phyloP scores from a whole-genome alignment of 2,329 filamentous ascomycete species.

The Amylocarpus encephaloides region DNA sequence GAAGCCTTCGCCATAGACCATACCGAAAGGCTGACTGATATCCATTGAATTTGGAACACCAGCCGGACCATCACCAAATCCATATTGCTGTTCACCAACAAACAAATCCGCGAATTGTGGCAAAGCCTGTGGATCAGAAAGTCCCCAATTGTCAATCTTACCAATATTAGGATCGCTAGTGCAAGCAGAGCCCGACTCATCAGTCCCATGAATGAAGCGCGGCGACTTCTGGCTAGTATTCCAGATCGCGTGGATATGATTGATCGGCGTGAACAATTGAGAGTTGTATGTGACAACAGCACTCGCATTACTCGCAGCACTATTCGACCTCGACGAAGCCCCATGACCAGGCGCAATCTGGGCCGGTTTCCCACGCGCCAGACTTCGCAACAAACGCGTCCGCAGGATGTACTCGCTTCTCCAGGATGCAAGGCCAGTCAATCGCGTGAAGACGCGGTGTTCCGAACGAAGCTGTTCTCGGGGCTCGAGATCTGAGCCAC shows the following conservation, averaged over 20 bases:
- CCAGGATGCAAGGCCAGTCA: conserved; percentile 86
- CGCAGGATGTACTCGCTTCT: conserved; percentile 90
- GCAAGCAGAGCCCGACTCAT: conserved; percentile 71
- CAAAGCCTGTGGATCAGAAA: conserved; percentile 68
- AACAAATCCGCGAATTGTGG: conserved; percentile 73
- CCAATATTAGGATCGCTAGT: conserved; percentile 71
- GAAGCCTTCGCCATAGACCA: conserved; percentile 79
- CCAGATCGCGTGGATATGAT: conserved; percentile 74
- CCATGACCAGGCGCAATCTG: conserved; percentile 48
- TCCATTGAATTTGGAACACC: conserved; percentile 84
- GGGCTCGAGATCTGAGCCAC: conserved; percentile 40
- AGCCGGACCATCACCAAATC: conserved; percentile 70
- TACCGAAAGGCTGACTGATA: conserved; percentile 76
- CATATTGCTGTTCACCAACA: conserved; percentile 68
- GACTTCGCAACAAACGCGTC: conserved; percentile 73
- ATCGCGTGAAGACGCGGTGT: conserved; percentile 70
- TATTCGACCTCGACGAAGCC: conserved; percentile 41
- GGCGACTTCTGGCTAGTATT: conserved; percentile 67
- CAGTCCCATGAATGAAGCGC: conserved; percentile 74
- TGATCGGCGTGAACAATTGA: conserved; percentile 71
- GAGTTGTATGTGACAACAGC: conserved; percentile 83
- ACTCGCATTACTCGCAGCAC: conserved; percentile 52
- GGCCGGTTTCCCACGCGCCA: conserved; percentile 74
- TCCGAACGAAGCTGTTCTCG: conserved; percentile 60
- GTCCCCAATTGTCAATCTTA: conserved; percentile 76